A percentile compares a stretch with the other conserved stretches of the same genome.
Conservation (phyloP, 2,329 filamentous ascomycete species). For the Fusarium beomiforme region DNA sequence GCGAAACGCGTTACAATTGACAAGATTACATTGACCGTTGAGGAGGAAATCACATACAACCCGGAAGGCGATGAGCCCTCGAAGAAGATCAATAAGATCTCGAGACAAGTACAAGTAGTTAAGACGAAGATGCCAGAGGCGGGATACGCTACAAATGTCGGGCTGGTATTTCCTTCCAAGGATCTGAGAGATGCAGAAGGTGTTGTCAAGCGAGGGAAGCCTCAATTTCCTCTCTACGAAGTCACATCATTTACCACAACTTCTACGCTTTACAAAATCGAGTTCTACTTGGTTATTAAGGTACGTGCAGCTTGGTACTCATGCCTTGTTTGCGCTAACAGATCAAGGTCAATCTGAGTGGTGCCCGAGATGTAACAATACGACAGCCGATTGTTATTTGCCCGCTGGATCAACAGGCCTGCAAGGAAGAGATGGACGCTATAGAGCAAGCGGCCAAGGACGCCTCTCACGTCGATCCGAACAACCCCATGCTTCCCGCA, state of each 20-base stretch:
- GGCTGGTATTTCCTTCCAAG: conserved; percentile 88
- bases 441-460: conserved; percentile 97
- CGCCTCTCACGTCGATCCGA: conserved; percentile 84
- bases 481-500: conserved; percentile 92
- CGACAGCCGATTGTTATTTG: conserved; percentile 96
- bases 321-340: conserved; percentile 35
- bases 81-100: conserved; percentile 86
- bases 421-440: conserved; percentile 98
- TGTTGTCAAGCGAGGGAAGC: conserved; percentile 83
- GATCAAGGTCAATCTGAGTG: conserved; percentile 82
- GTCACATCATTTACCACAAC: conserved; percentile 93
- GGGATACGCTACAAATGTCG: conserved; percentile 92
- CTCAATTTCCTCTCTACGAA: conserved; percentile 88
- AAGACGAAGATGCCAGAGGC: conserved; percentile 88
- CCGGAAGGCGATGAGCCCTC: conserved; percentile 96
- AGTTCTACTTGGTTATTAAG: conserved; percentile 96
- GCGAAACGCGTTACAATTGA: conserved; percentile 92
- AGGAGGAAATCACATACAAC: conserved; percentile 99
- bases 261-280: conserved; percentile 95
- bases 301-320: conserved; percentile 57
- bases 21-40: conserved; percentile 92
- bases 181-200: conserved; percentile 89
- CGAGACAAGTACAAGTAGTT: conserved; percentile 83
- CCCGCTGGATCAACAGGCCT: conserved; percentile 92
- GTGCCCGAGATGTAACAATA: conserved; percentile 86